Conservation (phyloP, 2,329 filamentous ascomycete species). For the Zymoseptoria passerinii region DNA sequence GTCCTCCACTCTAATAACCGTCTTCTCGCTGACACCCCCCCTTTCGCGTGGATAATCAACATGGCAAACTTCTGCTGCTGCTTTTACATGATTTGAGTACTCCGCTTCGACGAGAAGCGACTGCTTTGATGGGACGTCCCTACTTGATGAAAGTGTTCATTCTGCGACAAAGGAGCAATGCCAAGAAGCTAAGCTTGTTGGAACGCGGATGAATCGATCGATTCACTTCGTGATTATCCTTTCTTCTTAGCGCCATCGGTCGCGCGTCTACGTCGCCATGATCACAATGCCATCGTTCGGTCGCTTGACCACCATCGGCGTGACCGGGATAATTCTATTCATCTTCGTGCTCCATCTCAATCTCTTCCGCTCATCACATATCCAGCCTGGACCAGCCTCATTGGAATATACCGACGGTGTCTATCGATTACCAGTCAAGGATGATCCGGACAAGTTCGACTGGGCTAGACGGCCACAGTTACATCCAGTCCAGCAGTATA, state of each 20-base stretch:
- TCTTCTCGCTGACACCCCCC: too few species aligned
- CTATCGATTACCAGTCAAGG: not conserved
- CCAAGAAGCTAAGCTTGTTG: too few species aligned
- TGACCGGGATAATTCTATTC: conserved; percentile 2
- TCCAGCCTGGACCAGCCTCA: not conserved
- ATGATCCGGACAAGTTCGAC: conserved; percentile 1
- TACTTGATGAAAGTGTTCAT: too few species aligned
- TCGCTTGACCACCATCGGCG: not conserved
- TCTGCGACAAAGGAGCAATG: too few species aligned
- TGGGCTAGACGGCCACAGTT: conserved; percentile 12
- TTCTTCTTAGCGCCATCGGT: not conserved
- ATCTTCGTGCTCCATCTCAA: conserved; percentile 7
- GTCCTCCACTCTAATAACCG: too few species aligned
- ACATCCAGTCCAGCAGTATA: conserved; percentile 8
- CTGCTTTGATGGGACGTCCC: too few species aligned
- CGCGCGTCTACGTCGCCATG: not conserved
- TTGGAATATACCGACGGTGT: not conserved
- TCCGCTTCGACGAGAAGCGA: too few species aligned
- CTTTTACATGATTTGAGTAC: too few species aligned
- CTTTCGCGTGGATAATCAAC: too few species aligned
- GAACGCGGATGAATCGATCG: too few species aligned
- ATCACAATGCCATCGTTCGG: not conserved
- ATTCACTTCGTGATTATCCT: not conserved
- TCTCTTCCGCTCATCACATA: not conserved
- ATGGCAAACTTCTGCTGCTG: too few species aligned